Conservation (phyloP, 208 protist genomes). For the Acanthamoeba triangularis region DNA sequence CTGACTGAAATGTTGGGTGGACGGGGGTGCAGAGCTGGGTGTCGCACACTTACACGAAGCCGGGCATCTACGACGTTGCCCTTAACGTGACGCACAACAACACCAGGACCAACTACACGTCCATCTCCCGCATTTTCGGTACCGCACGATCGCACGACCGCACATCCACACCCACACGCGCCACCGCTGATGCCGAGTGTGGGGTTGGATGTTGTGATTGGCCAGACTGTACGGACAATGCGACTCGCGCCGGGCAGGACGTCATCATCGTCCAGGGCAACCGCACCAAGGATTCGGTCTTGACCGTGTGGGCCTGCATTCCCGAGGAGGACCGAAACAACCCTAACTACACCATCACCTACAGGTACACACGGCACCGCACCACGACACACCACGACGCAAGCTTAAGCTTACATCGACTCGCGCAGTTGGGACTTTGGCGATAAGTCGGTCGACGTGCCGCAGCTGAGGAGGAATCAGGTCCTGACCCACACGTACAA, state of each 20-base stretch:
- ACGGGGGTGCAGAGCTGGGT: not conserved
- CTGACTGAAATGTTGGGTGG: not conserved
- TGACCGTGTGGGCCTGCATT: not conserved
- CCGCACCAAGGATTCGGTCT: not conserved
- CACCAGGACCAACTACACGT: not conserved
- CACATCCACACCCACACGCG: too few relatives aligned
- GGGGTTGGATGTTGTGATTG: not conserved
- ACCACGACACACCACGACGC: too few relatives aligned
- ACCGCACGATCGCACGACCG: not conserved
- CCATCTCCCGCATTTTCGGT: not conserved
- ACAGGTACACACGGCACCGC: not conserved
- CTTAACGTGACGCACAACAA: conserved; percentile 23
- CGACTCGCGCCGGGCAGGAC: not conserved
- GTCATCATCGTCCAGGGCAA: not conserved
- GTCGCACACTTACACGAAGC: not conserved
- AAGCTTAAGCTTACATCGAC: not conserved
- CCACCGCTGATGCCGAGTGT: too few relatives aligned
- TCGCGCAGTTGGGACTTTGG: not conserved
- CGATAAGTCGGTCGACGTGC: not conserved
- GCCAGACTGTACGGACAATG: not conserved
- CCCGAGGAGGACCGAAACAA: not conserved
- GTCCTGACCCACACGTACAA: not conserved
- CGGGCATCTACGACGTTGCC: not conserved
- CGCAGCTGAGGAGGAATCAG: not conserved
- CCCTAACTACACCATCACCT: not conserved